Evolutionary conservation across 208 protist genomes (phyloP).

Genomic region (Porcisia deanei): DNA sequence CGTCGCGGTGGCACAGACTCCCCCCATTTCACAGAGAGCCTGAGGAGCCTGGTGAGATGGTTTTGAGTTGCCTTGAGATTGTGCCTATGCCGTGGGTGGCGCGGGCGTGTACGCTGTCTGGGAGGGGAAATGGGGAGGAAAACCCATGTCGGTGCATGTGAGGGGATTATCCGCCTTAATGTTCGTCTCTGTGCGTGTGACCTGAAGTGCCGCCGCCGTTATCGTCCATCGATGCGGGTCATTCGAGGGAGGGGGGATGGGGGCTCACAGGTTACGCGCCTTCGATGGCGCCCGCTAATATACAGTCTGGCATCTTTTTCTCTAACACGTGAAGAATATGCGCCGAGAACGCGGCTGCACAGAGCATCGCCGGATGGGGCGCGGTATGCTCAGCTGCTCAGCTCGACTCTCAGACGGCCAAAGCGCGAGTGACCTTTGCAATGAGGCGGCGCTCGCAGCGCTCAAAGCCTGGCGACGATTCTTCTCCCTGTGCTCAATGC

Average conservation of each 20-base stretch:
- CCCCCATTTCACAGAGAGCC: not conserved
- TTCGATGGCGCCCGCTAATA: not conserved
- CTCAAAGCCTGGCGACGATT: slow-evolving; percentile 22
- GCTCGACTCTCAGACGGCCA: not conserved
- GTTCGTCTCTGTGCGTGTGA: too few species aligned
- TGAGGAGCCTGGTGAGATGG: not conserved
- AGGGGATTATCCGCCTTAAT: too few species aligned
- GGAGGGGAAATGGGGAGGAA: too few species aligned
- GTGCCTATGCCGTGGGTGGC: not conserved
- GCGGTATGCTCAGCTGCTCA: not conserved
- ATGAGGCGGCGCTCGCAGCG: too few species aligned
- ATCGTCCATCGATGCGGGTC: too few species aligned
- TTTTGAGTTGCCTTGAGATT: not conserved
- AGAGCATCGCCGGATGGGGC: not conserved
- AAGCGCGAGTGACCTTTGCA: not conserved
- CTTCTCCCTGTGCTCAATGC: slow-evolving; percentile 43
- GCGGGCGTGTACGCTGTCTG: not conserved
- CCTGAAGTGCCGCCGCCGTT: too few species aligned
- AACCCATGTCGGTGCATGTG: too few species aligned
- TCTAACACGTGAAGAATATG: slow-evolving; percentile 11
- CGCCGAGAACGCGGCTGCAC: not conserved
- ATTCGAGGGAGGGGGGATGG: too few species aligned
- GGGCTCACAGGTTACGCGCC: not conserved
- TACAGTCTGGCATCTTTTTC: not conserved
- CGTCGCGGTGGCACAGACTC: not conserved